These are phyloP conservation scores for Fomitiporia mediterranea DNA, from an alignment of 1,284 basidiomycete species.

Conservation along the genomic window DNA sequence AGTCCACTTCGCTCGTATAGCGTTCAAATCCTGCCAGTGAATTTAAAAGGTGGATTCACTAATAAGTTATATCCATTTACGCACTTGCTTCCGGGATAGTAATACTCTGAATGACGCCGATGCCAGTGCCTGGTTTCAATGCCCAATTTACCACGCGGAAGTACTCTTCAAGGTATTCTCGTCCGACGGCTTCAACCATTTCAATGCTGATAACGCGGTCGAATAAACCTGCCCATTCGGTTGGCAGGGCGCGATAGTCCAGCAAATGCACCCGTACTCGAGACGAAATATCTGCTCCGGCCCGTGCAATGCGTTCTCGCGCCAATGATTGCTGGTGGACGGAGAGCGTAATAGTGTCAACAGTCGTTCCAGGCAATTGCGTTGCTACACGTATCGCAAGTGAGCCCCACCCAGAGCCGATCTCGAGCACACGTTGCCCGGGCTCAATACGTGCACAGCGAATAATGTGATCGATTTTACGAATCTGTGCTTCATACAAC, in stretches of 20 bases:
- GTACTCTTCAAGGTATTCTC: conserved; percentile 61
- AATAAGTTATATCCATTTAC: conserved; percentile 25
- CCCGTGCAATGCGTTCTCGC: conserved; percentile 49
- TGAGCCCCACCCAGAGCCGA: conserved; percentile 80
- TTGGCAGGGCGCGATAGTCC: conserved; percentile 68
- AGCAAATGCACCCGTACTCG: conserved; percentile 66
- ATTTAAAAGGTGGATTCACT: neutral
- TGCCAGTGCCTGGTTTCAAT: conserved; percentile 56
- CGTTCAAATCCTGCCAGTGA: conserved; percentile 44
- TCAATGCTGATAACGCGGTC: conserved; percentile 74
- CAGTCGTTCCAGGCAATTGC: conserved; percentile 48
- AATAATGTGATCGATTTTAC: conserved; percentile 57
- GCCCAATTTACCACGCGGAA: conserved; percentile 69
- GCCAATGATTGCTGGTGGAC: conserved; percentile 66
- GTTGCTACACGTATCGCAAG: conserved; percentile 63
- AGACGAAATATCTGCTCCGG: conserved; percentile 1
- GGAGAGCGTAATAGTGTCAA: conserved; percentile 76
- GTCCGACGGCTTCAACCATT: conserved; percentile 79
- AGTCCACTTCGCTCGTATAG: conserved; percentile 63
- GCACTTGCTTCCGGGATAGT: conserved; percentile 77
- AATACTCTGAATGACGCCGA: conserved; percentile 74
- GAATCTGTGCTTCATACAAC: conserved; percentile 63
- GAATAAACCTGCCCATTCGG: conserved; percentile 59
- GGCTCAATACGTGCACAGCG: conserved; percentile 48
- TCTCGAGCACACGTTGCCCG: conserved; percentile 69